Evolutionary conservation across 352 stramenopile genomes (phyloP).

Genomic region (Phytophthora cryptogea): DNA sequence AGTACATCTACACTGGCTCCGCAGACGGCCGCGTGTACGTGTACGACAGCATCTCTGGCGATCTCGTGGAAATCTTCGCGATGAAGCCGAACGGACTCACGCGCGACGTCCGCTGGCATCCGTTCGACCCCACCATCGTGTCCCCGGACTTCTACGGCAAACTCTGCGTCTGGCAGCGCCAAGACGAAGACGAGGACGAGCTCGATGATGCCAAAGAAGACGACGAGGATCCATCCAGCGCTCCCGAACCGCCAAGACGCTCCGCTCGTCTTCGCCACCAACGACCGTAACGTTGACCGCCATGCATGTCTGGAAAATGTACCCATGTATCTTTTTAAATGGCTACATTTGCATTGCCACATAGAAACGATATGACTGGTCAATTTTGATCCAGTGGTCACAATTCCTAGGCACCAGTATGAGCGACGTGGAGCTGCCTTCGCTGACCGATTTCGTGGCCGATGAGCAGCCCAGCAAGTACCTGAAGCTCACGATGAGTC

Average conservation of each 20-base stretch:
- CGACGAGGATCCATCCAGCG: background rate
- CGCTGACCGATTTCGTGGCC: slow-evolving; percentile 52
- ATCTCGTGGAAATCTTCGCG: slow-evolving; percentile 78
- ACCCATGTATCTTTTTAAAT: slow-evolving; percentile 15
- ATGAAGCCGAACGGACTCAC: slow-evolving; percentile 83
- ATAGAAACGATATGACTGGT: slow-evolving; percentile 4
- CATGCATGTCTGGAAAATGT: slow-evolving; percentile 8
- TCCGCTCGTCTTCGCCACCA: slow-evolving; percentile 1
- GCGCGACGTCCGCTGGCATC: slow-evolving; percentile 85
- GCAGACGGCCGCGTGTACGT: slow-evolving; percentile 85
- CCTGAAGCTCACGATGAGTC: slow-evolving; percentile 77
- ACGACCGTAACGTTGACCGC: slow-evolving; percentile 5
- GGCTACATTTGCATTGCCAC: slow-evolving; percentile 23
- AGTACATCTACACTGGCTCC: slow-evolving; percentile 87
- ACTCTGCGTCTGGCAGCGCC: slow-evolving; percentile 80
- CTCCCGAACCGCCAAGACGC: background rate
- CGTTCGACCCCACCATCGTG: slow-evolving; percentile 80
- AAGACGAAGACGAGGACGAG: slow-evolving; percentile 34
- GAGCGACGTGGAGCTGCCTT: slow-evolving; percentile 7
- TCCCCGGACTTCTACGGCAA: slow-evolving; percentile 89
- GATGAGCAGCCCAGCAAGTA: slow-evolving; percentile 57
- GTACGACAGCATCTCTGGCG: slow-evolving; percentile 74
- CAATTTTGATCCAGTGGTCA: slow-evolving; percentile 13
- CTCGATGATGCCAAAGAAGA: background rate
- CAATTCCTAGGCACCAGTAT: slow-evolving; percentile 10